phyloP scores from a whole-genome alignment of 129 eudicot species.

The Scalesia atractyloides region DNA sequence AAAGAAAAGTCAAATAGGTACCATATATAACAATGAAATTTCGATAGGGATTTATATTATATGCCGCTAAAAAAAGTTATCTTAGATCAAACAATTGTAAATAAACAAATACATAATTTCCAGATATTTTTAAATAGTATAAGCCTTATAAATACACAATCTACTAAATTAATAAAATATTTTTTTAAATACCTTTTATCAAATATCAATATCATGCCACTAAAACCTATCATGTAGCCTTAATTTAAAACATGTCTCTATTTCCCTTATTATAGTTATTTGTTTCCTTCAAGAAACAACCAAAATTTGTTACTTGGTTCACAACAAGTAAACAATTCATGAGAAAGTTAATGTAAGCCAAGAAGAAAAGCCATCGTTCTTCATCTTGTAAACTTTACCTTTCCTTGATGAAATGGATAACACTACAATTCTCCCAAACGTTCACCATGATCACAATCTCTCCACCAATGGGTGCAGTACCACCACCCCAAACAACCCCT shows the following conservation, averaged over 20 bases:
- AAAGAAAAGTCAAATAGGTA: no score
- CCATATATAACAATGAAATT: no score
- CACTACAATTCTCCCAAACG: conserved; percentile 13
- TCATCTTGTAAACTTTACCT: conserved; percentile 31
- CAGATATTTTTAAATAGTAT: no score
- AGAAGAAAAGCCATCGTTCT: conserved; percentile 27
- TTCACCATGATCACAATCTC: conserved; percentile 1
- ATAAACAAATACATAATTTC: no score
- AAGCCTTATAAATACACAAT: no score
- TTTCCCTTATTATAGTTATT: neutral
- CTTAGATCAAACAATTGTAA: no score
- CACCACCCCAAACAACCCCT: neutral
- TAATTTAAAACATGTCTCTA: neutral
- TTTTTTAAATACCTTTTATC: neutral
- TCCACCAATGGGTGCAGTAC: neutral
- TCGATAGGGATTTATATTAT: no score
- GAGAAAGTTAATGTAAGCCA: neutral
- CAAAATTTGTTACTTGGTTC: neutral
- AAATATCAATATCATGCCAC: neutral
- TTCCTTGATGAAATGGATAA: conserved; percentile 28
- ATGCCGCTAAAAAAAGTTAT: no score
- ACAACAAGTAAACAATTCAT: neutral
- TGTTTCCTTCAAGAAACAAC: neutral
- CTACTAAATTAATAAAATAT: neutral
- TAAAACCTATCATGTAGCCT: neutral